Percentiles rank a stretch among this genome's conserved stretches.
These are phyloP conservation scores for Grosmannia clavigera DNA, from an alignment of 2,329 filamentous ascomycete genomes.

Conservation along the genomic window DNA sequence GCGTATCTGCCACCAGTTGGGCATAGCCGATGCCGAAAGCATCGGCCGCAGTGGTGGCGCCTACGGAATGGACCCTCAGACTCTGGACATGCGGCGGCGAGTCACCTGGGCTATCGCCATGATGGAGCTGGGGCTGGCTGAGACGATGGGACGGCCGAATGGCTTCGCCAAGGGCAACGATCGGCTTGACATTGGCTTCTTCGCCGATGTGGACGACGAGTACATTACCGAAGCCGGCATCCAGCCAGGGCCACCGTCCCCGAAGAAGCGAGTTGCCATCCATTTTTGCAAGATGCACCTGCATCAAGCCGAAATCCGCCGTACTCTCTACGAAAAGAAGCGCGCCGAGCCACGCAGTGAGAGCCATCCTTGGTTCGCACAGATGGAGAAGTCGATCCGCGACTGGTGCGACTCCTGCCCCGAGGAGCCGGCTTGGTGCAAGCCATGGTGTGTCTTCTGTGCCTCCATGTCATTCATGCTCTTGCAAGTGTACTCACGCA, in stretches of 20 bases:
- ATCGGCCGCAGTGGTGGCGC: constrained; percentile 55
- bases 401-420: constrained; percentile 71
- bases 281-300: constrained; percentile 90
- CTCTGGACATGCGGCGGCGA: constrained; percentile 79
- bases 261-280: constrained; percentile 79
- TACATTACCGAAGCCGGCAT: constrained; percentile 73
- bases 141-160: constrained; percentile 77
- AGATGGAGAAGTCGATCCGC: constrained; percentile 67
- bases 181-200: constrained; percentile 75
- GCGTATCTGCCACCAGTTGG: constrained; percentile 78
- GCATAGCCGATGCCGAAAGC: constrained; percentile 79
- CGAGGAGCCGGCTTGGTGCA: constrained; percentile 57
- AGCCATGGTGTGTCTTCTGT: constrained; percentile 53
- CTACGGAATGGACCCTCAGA: constrained; percentile 52
- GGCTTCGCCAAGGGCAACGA: constrained; percentile 74
- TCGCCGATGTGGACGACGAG: constrained; percentile 68
- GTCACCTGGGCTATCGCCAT: constrained; percentile 79
- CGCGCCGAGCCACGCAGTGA: constrained; percentile 64
- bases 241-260: constrained; percentile 54
- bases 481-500: constrained; percentile 3
- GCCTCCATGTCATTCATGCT: background rate
- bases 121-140: constrained; percentile 80
- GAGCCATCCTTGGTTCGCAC: constrained; percentile 72
- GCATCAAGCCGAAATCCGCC: constrained; percentile 75
- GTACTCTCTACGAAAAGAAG: constrained; percentile 77